phyloP scores from a whole-genome alignment of 176 grass and related monocot genomes.

The Oryza punctata region DNA sequence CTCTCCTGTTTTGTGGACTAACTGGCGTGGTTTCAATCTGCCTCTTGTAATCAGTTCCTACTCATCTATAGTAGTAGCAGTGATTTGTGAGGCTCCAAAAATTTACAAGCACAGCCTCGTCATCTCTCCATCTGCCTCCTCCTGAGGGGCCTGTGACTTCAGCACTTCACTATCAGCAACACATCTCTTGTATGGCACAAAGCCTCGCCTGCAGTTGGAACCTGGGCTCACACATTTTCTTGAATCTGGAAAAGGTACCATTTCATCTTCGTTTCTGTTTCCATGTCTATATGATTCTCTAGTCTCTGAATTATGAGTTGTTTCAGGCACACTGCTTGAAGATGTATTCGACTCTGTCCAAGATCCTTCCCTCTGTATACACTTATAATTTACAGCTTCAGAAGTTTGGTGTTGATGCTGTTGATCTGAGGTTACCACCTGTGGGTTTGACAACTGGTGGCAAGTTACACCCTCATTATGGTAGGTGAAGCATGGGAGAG shows the following conservation, averaged over 20 bases:
- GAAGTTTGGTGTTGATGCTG: slow-evolving; percentile 15
- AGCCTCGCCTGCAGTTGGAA: slow-evolving; percentile 43
- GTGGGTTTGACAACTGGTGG: slow-evolving; percentile 9
- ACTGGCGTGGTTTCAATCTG: slow-evolving; percentile 16
- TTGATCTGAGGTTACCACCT: slow-evolving; percentile 14
- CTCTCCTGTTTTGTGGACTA: slow-evolving; percentile 40
- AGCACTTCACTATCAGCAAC: slow-evolving; percentile 35
- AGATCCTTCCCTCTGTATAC: slow-evolving; percentile 47
- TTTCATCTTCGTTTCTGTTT: not conserved
- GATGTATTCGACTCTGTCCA: slow-evolving; percentile 41
- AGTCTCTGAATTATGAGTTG: slow-evolving; percentile 37
- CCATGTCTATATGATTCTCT: slow-evolving; percentile 35
- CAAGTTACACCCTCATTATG: slow-evolving; percentile 31
- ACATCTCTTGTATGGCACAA: slow-evolving; percentile 66
- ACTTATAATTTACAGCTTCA: slow-evolving; percentile 7
- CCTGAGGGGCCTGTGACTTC: not conserved
- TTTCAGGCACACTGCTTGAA: slow-evolving; percentile 36
- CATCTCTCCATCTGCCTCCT: slow-evolving; percentile 57
- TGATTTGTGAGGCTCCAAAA: not conserved
- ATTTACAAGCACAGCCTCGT: slow-evolving; percentile 73
- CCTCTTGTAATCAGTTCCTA: slow-evolving; percentile 31
- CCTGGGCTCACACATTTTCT: slow-evolving; percentile 11
- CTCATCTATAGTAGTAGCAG: not conserved
- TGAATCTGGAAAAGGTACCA: slow-evolving; percentile 32
- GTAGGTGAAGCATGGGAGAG: slow-evolving; percentile 41